These are phyloP conservation scores for Pharus latifolius DNA, from an alignment of 176 grass and related monocot genomes.

Conservation along the genomic window DNA sequence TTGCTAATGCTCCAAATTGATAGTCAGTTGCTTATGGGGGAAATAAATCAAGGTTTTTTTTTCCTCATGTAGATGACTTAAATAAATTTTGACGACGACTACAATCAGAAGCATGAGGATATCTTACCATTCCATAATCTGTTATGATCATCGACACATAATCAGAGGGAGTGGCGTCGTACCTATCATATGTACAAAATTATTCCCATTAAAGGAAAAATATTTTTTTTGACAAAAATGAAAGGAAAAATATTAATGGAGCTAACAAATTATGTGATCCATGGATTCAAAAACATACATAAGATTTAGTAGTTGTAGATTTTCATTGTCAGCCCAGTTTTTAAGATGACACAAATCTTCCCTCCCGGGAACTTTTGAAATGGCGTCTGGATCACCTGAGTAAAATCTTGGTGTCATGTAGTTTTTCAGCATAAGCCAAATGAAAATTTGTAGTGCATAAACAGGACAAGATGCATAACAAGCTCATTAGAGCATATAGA, in stretches of 20 bases:
- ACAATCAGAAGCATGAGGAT: neutral
- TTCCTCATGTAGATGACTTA: neutral
- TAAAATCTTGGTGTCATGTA: conserved; percentile 7
- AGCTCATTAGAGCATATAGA: conserved; percentile 96
- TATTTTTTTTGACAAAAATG: too few species aligned
- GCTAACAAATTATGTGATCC: neutral
- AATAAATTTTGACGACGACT: neutral
- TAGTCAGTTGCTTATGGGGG: neutral
- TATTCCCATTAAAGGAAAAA: conserved; percentile 2
- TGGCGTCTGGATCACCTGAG: conserved; percentile 83
- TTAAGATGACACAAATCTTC: conserved; percentile 57
- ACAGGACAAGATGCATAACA: conserved; percentile 24
- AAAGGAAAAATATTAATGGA: neutral
- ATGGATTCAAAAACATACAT: conserved; percentile 38
- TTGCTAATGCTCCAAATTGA: neutral
- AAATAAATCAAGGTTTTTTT: neutral
- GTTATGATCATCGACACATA: conserved; percentile 95
- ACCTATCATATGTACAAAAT: conserved; percentile 51
- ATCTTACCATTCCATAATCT: conserved; percentile 94
- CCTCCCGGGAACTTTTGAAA: conserved; percentile 62
- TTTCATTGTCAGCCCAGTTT: conserved; percentile 62
- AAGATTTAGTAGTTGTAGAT: conserved; percentile 91
- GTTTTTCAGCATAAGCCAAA: neutral
- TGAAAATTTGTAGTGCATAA: neutral
- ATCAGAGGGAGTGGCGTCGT: conserved; percentile 87